Evolutionary conservation across 768 basidiomycete species (phyloP).

Genomic region (Lyophyllum semitale): DNA sequence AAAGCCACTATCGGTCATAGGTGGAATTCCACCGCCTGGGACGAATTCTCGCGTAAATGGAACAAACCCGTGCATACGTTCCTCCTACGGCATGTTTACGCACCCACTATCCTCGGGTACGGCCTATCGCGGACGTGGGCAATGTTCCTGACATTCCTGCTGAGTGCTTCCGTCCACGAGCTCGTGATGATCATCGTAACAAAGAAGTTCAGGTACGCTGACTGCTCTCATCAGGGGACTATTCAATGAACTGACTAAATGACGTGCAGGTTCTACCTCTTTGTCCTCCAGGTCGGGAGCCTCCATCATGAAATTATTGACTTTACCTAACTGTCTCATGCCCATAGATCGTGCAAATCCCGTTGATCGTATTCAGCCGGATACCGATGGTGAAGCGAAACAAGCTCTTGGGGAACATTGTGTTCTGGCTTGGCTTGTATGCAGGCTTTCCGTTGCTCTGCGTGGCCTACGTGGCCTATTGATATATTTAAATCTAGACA

Average conservation of each 20-base stretch:
- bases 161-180: conserved; percentile 90
- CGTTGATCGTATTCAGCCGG: conserved; percentile 82
- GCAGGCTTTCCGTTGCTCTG: conserved; percentile 93
- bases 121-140: conserved; percentile 77
- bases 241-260: neutral
- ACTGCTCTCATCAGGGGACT: neutral
- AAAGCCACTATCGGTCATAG: conserved; percentile 23
- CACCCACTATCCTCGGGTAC: conserved; percentile 80
- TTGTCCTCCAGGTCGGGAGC: conserved; percentile 62
- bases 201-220: conserved; percentile 78
- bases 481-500: neutral
- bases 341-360: conserved; percentile 82
- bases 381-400: conserved; percentile 79
- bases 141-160: conserved; percentile 89
- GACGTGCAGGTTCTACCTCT: conserved; percentile 74
- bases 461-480: conserved; percentile 60
- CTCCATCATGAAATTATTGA: neutral
- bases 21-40: conserved; percentile 98
- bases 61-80: conserved; percentile 96
- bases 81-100: conserved; percentile 94
- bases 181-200: conserved; percentile 96
- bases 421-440: conserved; percentile 94
- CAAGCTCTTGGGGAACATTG: conserved; percentile 77
- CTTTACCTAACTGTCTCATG: neutral
- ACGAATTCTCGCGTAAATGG: conserved; percentile 98